A percentile compares a stretch with the other conserved stretches of the same genome.
Conservation (phyloP, 306 rosid species). For the Argentina anserina region DNA sequence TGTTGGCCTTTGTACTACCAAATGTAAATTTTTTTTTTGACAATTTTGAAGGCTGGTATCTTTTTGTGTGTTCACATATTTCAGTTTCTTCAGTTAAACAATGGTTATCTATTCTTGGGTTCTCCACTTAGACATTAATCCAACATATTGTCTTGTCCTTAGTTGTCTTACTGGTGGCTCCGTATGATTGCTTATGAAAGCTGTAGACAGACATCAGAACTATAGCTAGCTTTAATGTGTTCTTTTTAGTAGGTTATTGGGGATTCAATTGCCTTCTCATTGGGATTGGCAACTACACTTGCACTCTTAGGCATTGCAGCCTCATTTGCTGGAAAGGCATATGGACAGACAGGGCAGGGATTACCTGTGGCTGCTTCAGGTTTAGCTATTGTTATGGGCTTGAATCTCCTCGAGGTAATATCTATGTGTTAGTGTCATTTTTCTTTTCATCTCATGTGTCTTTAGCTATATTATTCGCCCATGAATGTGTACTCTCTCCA, state of each 20-base stretch:
- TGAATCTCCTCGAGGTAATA: slow-evolving; percentile 84
- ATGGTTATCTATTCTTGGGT: neutral
- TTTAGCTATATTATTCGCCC: neutral
- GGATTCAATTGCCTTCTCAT: slow-evolving; percentile 82
- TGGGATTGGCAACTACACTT: slow-evolving; percentile 94
- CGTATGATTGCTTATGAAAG: neutral
- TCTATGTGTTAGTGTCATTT: neutral
- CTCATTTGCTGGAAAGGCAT: slow-evolving; percentile 95
- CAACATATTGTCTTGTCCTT: neutral
- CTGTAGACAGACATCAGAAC: neutral
- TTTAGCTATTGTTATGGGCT: slow-evolving; percentile 87
- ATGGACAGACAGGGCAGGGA: slow-evolving; percentile 96
- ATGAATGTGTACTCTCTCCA: too few relatives aligned
- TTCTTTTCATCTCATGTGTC: neutral
- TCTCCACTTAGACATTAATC: neutral
- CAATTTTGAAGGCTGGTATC: neutral
- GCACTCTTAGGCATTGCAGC: slow-evolving; percentile 84
- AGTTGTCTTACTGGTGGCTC: neutral
- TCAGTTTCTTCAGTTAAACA: neutral
- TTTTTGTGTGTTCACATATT: neutral
- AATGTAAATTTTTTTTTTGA: neutral
- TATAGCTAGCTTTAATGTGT: slow-evolving; percentile 8
- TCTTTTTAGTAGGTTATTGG: slow-evolving; percentile 62
- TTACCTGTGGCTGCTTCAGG: slow-evolving; percentile 93
- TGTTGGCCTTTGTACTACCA: neutral